Base-by-base conservation (phyloP, 2,329 filamentous ascomycete genomes). In the Ceratocystis albifundus region DNA sequence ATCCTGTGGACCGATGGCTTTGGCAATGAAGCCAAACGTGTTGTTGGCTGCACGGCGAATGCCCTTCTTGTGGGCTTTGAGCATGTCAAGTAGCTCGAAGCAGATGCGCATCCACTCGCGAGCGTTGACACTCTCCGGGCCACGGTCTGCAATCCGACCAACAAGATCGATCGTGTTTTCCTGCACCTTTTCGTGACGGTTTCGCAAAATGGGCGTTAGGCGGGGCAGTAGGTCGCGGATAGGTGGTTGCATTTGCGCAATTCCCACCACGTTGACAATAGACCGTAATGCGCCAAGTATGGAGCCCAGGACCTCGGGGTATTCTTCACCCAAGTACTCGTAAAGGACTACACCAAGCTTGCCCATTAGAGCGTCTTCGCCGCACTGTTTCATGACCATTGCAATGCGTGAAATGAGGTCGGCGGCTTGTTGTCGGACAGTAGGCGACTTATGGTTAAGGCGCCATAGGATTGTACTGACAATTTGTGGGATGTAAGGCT, bases 51-150 rank as follows among this genome's bases (percentile, higher is more conserved):
- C 94, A 76, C 94, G 88, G 70, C 94, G 89, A 71, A 99, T 99
- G 70, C 94, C 95, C 82, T 99, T 99, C 79, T 99, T 99, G 81
- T 99, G 94, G 5, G 94, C 94, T 78, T 99, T 99, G 72, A 99
- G 84, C 94, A 99, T 99, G 77, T 99, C 94, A 36, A 99, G 85
- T 65, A 99, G 81, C 79, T 99, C 94, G 76, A 99, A 99, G 78
- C 94, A 99, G 75, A 99, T 99, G 74, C 94, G 87, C 95, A 99
- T 99, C 94, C 94, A 99, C 77, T 99, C 94, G 73, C 94, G 85
- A 15, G 94, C 92, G 74, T 96, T 96, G 74, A 99, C 94, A 69
- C 89, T 93, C 76, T 99, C 94, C 0, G 94, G 92, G 0, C 94
- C 95, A 70, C 94, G 89, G 76, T 99, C 94, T 17, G 95, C 94